Evolutionary conservation across 805 yeast genomes (phyloP).

Genomic region (Ogataea siamensis): DNA sequence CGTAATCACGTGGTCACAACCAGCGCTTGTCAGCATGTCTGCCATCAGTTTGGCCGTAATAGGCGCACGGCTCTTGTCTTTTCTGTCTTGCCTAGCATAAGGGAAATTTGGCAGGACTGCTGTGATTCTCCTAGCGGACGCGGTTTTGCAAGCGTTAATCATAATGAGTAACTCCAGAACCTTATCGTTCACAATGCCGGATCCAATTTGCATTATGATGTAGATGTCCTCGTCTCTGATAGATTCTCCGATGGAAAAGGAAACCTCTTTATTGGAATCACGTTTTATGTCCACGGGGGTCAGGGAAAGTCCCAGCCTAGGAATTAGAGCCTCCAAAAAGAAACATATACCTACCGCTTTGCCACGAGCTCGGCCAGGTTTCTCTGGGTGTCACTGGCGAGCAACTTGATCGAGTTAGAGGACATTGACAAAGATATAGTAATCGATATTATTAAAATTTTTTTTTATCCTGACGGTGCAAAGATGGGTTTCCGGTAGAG

Average conservation of each 20-base stretch:
- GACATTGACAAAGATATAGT: constrained; percentile 48
- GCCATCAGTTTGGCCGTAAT: constrained; percentile 85
- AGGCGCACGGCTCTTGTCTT: constrained; percentile 83
- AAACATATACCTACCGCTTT: constrained; percentile 32
- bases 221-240: constrained; percentile 83
- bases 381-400: constrained; percentile 67
- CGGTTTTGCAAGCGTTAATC: constrained; percentile 81
- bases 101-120: constrained; percentile 83
- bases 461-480: constrained; percentile 12
- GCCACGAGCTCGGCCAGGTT: constrained; percentile 71
- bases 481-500: constrained; percentile 8
- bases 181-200: constrained; percentile 73
- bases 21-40: constrained; percentile 77
- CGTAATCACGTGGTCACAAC: constrained; percentile 82
- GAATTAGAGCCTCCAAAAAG: no score
- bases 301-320: constrained; percentile 53
- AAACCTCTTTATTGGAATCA: constrained; percentile 71
- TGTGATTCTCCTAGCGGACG: constrained; percentile 79
- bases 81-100: constrained; percentile 86
- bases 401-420: constrained; percentile 64
- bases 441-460: constrained; percentile 5
- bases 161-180: constrained; percentile 72
- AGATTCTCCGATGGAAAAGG: constrained; percentile 75
- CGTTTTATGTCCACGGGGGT: constrained; percentile 64
- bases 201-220: constrained; percentile 76